These are phyloP conservation scores for Keithomyces neogunnii DNA, from an alignment of 2,329 filamentous ascomycete species.

Conservation along the genomic window DNA sequence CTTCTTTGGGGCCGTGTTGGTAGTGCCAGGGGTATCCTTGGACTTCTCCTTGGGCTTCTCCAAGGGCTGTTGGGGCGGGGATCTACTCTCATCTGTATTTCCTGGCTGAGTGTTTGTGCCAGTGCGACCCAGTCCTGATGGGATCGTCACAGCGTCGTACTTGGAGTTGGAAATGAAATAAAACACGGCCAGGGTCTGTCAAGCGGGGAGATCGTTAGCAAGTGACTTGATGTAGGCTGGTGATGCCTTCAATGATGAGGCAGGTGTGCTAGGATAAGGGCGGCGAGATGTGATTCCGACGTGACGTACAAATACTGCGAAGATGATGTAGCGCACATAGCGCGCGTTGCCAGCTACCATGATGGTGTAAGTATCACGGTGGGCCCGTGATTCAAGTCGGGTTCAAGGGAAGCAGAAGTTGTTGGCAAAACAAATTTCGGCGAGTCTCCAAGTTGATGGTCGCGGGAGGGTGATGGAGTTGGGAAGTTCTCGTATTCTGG, in stretches of 20 bases:
- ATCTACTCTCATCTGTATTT: background rate
- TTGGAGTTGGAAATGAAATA: constrained; percentile 67
- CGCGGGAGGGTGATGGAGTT: background rate
- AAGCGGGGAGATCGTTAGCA: background rate
- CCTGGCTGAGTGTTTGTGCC: background rate
- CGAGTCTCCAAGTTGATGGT: background rate
- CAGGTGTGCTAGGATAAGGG: background rate
- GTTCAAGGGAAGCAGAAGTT: background rate
- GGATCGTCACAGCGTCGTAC: constrained; percentile 31
- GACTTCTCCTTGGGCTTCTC: constrained; percentile 8
- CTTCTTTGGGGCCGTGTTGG: constrained; percentile 16
- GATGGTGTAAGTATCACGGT: constrained; percentile 15
- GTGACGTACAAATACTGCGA: constrained; percentile 70
- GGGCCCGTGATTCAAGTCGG: background rate
- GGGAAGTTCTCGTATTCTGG: background rate
- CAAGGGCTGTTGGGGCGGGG: constrained; percentile 6
- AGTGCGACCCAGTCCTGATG: background rate
- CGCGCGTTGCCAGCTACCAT: constrained; percentile 64
- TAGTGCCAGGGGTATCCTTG: constrained; percentile 12
- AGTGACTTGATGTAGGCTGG: too few species aligned
- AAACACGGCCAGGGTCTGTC: constrained; percentile 58
- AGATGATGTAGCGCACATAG: constrained; percentile 69
- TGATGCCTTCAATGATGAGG: constrained; percentile 9
- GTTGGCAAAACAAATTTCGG: background rate
- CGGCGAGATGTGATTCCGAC: background rate